These are phyloP conservation scores for Pythium vanterpoolii DNA, from an alignment of 352 stramenopile genomes.

Conservation along the genomic window DNA sequence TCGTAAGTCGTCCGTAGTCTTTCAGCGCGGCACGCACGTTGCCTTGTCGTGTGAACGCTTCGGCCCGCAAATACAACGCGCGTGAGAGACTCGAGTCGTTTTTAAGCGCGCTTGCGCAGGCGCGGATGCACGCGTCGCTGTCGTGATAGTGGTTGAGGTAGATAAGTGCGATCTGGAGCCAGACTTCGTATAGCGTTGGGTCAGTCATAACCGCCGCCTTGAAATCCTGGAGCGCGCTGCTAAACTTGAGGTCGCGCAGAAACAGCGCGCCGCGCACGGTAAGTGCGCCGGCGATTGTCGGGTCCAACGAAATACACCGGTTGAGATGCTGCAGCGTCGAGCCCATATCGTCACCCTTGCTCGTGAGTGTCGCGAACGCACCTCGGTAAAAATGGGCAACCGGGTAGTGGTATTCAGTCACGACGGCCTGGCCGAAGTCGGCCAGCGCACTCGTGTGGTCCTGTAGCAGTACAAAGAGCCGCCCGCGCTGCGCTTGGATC, in stretches of 20 bases:
- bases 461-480: slow-evolving; percentile 56
- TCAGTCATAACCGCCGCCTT: slow-evolving; percentile 71
- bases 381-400: slow-evolving; percentile 77
- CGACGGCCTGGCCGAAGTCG: slow-evolving; percentile 70
- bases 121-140: slow-evolving; percentile 56
- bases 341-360: slow-evolving; percentile 33
- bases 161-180: slow-evolving; percentile 78
- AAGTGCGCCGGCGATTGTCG: slow-evolving; percentile 71
- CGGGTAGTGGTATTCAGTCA: slow-evolving; percentile 80
- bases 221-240: slow-evolving; percentile 75
- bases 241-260: slow-evolving; percentile 69
- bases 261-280: slow-evolving; percentile 68
- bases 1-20: slow-evolving; percentile 63
- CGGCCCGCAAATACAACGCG: slow-evolving; percentile 61
- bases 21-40: slow-evolving; percentile 48
- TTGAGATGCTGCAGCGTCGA: slow-evolving; percentile 57
- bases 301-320: slow-evolving; percentile 60
- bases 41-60: slow-evolving; percentile 61
- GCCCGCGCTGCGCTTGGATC: slow-evolving; percentile 59
- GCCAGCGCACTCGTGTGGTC: slow-evolving; percentile 41
- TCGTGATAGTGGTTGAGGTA: slow-evolving; percentile 83
- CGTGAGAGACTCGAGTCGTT: slow-evolving; percentile 62
- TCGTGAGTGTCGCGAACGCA: slow-evolving; percentile 47
- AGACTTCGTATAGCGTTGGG: slow-evolving; percentile 71
- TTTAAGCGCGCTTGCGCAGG: slow-evolving; percentile 54